phyloP scores from a whole-genome alignment of 805 yeast species.

The Hanseniaspora nectarophila region DNA sequence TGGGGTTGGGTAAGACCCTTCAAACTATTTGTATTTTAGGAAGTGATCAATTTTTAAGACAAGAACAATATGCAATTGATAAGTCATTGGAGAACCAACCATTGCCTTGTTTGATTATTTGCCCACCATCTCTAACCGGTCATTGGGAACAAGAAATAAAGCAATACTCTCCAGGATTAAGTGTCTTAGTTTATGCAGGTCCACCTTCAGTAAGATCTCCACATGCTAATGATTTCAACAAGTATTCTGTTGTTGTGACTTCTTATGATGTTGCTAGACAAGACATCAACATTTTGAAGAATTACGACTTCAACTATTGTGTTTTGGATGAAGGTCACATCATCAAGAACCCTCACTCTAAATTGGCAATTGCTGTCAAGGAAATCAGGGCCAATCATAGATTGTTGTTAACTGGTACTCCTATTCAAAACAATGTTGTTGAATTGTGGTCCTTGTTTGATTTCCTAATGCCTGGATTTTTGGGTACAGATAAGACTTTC shows the following conservation, averaged over 20 bases:
- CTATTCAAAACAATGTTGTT: slow-evolving; percentile 91
- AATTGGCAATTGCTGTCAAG: slow-evolving; percentile 80
- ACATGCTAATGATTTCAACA: slow-evolving; percentile 40
- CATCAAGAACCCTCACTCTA: slow-evolving; percentile 81
- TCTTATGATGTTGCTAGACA: slow-evolving; percentile 94
- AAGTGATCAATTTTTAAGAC: slow-evolving; percentile 82
- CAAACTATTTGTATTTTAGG: slow-evolving; percentile 96
- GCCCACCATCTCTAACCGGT: slow-evolving; percentile 96
- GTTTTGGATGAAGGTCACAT: slow-evolving; percentile 97
- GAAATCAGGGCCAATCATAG: slow-evolving; percentile 75
- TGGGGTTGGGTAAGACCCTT: slow-evolving; percentile 96
- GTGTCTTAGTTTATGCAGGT: slow-evolving; percentile 83
- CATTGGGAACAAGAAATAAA: slow-evolving; percentile 96
- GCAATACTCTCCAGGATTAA: slow-evolving; percentile 79
- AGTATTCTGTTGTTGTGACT: slow-evolving; percentile 78
- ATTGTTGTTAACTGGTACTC: slow-evolving; percentile 87
- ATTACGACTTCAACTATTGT: slow-evolving; percentile 75
- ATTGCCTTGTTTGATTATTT: slow-evolving; percentile 73
- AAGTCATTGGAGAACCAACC: slow-evolving; percentile 53
- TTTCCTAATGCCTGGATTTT: slow-evolving; percentile 95
- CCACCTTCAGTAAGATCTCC: slow-evolving; percentile 60
- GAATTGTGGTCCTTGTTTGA: slow-evolving; percentile 97
- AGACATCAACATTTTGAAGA: slow-evolving; percentile 55
- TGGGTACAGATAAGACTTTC: slow-evolving; percentile 88
- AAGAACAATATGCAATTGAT: slow-evolving; percentile 51